phyloP scores from a whole-genome alignment of 73 alveolate species.

The Effrenium voratum region DNA sequence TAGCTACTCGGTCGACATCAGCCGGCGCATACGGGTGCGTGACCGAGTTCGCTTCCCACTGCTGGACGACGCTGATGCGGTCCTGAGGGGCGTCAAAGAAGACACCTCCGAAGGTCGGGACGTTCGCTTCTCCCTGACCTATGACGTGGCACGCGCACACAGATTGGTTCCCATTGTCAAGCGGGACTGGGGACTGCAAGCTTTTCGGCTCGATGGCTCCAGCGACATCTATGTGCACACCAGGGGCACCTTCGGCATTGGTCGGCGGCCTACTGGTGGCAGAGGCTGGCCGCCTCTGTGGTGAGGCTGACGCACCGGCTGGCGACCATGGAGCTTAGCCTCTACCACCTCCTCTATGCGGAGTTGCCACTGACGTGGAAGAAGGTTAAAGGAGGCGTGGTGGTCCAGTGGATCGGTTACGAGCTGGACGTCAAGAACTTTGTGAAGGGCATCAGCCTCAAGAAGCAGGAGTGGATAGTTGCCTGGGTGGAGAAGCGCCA shows the following conservation, averaged over 20 bases:
- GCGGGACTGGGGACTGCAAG: conserved; percentile 39
- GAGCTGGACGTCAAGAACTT: not conserved
- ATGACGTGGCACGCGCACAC: conserved; percentile 31
- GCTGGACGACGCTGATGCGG: not conserved
- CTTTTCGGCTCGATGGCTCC: not conserved
- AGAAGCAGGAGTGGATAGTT: conserved; percentile 10
- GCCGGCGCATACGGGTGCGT: conserved; percentile 22
- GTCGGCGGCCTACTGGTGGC: conserved; percentile 59
- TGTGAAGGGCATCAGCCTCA: not conserved
- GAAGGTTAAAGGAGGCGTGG: conserved; percentile 22
- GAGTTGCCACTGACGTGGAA: conserved; percentile 32
- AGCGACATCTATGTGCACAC: not conserved
- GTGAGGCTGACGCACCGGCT: not conserved
- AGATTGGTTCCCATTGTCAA: not conserved
- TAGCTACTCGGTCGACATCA: not conserved
- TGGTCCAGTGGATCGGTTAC: conserved; percentile 27
- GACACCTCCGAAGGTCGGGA: not conserved
- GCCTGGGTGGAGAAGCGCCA: not conserved
- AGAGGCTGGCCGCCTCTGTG: conserved; percentile 1
- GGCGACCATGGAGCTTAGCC: not conserved
- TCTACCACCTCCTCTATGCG: conserved; percentile 33
- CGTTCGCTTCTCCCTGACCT: not conserved
- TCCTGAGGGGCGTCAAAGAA: not conserved
- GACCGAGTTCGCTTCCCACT: conserved; percentile 4
- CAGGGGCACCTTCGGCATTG: conserved; percentile 38